phyloP scores from a whole-genome alignment of 176 grass and related monocot species.

The Puccinellia tenuiflora region DNA sequence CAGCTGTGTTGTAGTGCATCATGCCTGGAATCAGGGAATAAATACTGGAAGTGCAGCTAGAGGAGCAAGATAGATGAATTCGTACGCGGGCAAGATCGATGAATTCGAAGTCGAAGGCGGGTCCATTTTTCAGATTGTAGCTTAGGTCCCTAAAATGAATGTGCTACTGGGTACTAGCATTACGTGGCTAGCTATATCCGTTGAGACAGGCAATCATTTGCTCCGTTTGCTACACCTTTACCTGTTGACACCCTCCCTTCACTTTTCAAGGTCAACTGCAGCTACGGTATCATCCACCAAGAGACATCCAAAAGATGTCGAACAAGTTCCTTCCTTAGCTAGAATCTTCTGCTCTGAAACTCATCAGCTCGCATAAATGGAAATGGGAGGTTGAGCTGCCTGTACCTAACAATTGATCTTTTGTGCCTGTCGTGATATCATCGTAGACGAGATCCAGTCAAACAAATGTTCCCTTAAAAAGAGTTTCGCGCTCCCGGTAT shows the following conservation, averaged over 20 bases:
- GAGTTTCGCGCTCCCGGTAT: background rate
- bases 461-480: background rate
- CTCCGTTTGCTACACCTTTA: background rate
- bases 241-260: background rate
- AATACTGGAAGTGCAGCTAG: background rate
- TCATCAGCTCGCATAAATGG: background rate
- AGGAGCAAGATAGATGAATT: no score
- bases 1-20: no score
- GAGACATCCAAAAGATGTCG: no score
- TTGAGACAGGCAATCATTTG: background rate
- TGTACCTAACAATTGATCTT: background rate
- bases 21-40: background rate
- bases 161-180: no score
- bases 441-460: background rate
- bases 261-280: background rate
- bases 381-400: background rate
- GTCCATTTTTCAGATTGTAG: no score
- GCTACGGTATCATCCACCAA: background rate
- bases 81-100: no score
- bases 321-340: background rate
- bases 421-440: slow-evolving; percentile 1
- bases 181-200: no score
- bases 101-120: no score
- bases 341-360: background rate
- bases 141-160: no score